phyloP scores from a whole-genome alignment of 1,139 yeast genomes.

The Sugiyamaella paludigena region DNA sequence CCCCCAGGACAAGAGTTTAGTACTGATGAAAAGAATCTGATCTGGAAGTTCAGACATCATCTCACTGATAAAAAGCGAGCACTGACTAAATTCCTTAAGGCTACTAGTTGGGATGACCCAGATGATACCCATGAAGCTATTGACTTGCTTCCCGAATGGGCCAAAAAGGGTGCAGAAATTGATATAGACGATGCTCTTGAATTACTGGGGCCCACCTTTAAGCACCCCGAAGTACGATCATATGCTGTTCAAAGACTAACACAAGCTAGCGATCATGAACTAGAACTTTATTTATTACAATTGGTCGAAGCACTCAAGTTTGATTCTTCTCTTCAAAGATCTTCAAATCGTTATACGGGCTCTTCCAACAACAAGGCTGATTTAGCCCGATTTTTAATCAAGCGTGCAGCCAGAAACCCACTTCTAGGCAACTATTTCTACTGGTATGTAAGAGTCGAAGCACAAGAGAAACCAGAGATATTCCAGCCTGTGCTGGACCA shows the following conservation, averaged over 20 bases:
- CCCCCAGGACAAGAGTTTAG: constrained; percentile 82
- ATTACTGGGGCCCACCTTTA: constrained; percentile 70
- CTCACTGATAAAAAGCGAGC: constrained; percentile 73
- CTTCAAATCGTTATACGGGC: constrained; percentile 5
- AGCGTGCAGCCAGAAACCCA: constrained; percentile 64
- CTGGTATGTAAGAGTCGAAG: constrained; percentile 90
- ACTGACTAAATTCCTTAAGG: constrained; percentile 78
- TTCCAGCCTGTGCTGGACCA: constrained; percentile 33
- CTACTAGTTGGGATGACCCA: constrained; percentile 86
- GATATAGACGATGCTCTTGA: constrained; percentile 94
- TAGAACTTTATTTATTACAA: constrained; percentile 79
- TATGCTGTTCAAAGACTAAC: constrained; percentile 85
- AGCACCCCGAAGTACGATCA: constrained; percentile 57
- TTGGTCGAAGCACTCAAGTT: constrained; percentile 89
- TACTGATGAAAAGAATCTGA: constrained; percentile 79
- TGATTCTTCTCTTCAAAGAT: constrained; percentile 41
- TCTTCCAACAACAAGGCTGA: constrained; percentile 42
- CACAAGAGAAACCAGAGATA: constrained; percentile 34
- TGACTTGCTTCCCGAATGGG: constrained; percentile 53
- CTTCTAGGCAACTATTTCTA: constrained; percentile 78
- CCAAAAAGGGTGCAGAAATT: too few species aligned
- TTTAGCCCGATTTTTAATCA: constrained; percentile 74
- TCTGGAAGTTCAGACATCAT: constrained; percentile 91
- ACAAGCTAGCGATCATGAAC: constrained; percentile 74
- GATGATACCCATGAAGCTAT: constrained; percentile 76